These are phyloP conservation scores for Hemerocallis citrina DNA, from an alignment of 106 monocot genomes.

Conservation along the genomic window DNA sequence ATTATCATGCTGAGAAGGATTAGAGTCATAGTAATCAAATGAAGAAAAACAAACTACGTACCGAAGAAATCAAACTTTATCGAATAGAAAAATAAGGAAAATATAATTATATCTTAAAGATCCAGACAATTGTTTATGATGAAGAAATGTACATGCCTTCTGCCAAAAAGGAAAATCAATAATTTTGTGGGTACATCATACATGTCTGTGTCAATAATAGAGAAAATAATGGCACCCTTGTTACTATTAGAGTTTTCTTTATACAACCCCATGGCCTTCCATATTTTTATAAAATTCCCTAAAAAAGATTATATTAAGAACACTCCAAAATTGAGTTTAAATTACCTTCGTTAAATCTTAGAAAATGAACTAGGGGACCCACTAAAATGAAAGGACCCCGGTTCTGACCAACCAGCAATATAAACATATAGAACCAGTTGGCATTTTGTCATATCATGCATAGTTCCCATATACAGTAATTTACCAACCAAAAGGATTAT, in stretches of 20 bases:
- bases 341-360: no score
- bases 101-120: background rate
- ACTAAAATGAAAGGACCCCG: constrained; percentile 1
- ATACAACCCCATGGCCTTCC: no score
- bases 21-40: background rate
- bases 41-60: background rate
- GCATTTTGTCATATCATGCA: background rate
- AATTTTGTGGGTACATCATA: no score
- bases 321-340: no score
- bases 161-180: constrained; percentile 1
- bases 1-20: constrained; percentile 2
- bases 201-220: background rate
- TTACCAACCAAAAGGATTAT: constrained; percentile 5
- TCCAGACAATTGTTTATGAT: background rate
- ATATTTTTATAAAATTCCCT: no score
- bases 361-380: background rate
- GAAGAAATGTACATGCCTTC: background rate
- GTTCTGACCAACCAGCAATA: constrained; percentile 1
- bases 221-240: background rate
- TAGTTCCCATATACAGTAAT: constrained; percentile 3
- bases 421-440: background rate
- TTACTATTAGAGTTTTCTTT: no score
- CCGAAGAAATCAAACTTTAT: background rate
- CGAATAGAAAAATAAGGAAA: background rate
- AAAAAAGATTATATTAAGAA: no score